These are phyloP conservation scores for Straminergon stramineum DNA, from an alignment of 225 moss, liverwort and hornwort genomes.

Conservation along the genomic window DNA sequence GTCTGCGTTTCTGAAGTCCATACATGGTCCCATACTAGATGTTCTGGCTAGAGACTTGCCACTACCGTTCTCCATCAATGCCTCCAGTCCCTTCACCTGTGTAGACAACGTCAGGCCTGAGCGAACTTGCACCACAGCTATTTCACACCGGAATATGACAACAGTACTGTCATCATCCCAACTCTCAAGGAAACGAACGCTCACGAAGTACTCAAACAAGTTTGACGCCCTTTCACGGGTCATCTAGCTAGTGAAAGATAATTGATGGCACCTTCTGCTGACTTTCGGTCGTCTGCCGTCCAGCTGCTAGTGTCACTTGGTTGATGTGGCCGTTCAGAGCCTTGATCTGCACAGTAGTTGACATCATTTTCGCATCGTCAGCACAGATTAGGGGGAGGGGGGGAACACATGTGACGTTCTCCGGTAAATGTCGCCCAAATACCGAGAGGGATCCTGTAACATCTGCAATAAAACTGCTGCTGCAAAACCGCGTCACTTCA, in stretches of 20 bases:
- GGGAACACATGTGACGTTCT: not conserved
- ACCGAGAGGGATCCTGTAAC: not conserved
- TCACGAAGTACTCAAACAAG: not conserved
- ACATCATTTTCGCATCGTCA: not conserved
- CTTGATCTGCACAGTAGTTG: slow-evolving; percentile 37
- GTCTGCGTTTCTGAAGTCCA: slow-evolving; percentile 58
- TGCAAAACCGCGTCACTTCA: not conserved
- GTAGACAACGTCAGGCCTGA: not conserved
- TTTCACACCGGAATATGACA: not conserved
- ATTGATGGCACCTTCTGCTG: slow-evolving; percentile 35
- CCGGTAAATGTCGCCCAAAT: not conserved
- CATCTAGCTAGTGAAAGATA: not conserved
- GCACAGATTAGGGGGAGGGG: not conserved
- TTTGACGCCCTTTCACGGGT: not conserved
- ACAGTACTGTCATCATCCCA: not conserved
- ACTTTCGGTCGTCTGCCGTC: slow-evolving; percentile 46
- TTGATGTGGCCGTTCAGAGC: slow-evolving; percentile 37
- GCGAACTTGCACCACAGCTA: not conserved
- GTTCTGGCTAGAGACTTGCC: slow-evolving; percentile 16
- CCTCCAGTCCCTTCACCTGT: slow-evolving; percentile 61
- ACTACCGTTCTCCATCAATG: slow-evolving; percentile 36
- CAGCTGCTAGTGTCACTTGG: slow-evolving; percentile 32
- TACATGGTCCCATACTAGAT: slow-evolving; percentile 35
- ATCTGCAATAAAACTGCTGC: not conserved
- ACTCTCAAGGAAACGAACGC: not conserved